Evolutionary conservation across 2,329 filamentous ascomycete genomes (phyloP).

Genomic region (Xylaria sp.): DNA sequence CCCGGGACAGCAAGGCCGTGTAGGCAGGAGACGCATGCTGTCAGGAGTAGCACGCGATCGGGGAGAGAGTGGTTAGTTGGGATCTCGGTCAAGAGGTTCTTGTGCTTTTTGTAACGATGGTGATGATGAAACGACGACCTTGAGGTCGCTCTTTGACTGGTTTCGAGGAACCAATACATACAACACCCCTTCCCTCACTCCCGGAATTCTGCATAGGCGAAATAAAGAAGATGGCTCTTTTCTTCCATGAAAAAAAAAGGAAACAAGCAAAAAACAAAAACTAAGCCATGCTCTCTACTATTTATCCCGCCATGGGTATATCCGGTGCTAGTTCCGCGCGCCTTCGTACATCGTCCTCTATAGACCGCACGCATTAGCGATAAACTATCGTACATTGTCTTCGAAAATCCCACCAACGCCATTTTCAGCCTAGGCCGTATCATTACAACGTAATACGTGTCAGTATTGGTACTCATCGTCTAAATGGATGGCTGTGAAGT

Average conservation of each 20-base stretch:
- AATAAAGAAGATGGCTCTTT: conserved; percentile 35
- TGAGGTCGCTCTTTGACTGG: conserved; percentile 35
- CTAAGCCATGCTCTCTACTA: conserved; percentile 19
- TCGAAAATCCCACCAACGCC: conserved; percentile 9
- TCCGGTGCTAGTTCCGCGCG: conserved; percentile 22
- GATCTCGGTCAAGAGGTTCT: conserved; percentile 31
- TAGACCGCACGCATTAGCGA: conserved; percentile 17
- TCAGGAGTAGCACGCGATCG: conserved; percentile 34
- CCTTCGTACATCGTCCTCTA: conserved; percentile 26
- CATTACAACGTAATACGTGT: conserved; percentile 33
- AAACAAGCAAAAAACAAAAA: conserved; percentile 9
- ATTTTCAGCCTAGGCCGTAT: conserved; percentile 25
- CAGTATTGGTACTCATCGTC: conserved; percentile 22
- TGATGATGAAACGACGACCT: conserved; percentile 30
- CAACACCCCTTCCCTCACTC: conserved; percentile 40
- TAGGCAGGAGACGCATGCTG: conserved; percentile 34
- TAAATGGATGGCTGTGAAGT: conserved; percentile 18
- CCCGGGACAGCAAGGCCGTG: conserved; percentile 35
- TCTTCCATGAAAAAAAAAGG: conserved; percentile 31
- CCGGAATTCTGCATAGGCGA: conserved; percentile 51
- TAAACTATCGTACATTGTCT: conserved; percentile 31
- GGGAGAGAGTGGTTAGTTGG: conserved; percentile 31
- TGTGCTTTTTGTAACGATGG: conserved; percentile 26
- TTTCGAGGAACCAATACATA: conserved; percentile 39
- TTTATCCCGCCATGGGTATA: conserved; percentile 33